Base-by-base conservation (phyloP, 2,329 filamentous ascomycete species). In the Colletotrichum sp. region DNA sequence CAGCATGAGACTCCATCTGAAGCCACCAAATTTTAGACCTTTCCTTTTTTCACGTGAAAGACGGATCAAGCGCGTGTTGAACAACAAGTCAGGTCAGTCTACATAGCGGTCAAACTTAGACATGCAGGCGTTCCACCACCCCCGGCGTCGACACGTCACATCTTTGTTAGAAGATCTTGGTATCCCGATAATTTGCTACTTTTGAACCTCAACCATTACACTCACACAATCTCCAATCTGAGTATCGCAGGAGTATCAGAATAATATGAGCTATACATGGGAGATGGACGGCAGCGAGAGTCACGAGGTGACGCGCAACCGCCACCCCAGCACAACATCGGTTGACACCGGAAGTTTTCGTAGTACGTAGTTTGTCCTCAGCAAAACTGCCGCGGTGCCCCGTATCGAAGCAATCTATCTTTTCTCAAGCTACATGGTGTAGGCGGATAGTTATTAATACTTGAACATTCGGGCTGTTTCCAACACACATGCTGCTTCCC, bases 121-220 rank as follows among this genome's bases (percentile, higher is more conserved):
- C 1, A 48, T n/a, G 18, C 18, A n/a, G 6, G 5, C 38, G 38
- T n/a, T 10, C 9, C 5, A 0, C 9, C 38, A 7, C 38, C 2
- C 7, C 6, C 38, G 9, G n/a, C 43, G 6, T 48, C 6, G 10
- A 48, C 10, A 48, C 4, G 18, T 48, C 0, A 21, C 13, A 1
- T 48, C 43, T 13, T 13, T 48, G 6, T 12, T 21, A 2, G 43
- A 0, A 48, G n/a, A 21, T 13, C 6, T 48, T 21, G 3, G n/a
- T 48, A 21, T 2, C 1, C 3, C 9, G 10, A 21, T 21, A 1
- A 12, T 48, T 6, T 3, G 1, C 1, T 2, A 6, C 9, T n/a
- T 48, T 1, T n/a, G 0, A 10, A 12, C 2, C 10, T 48, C n/a
- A 48, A 2, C 2, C 9, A 6, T 7, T 48, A 12, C 3, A 48